Conservation (phyloP, 495 filamentous ascomycete species). For the Podospora fimiseda region DNA sequence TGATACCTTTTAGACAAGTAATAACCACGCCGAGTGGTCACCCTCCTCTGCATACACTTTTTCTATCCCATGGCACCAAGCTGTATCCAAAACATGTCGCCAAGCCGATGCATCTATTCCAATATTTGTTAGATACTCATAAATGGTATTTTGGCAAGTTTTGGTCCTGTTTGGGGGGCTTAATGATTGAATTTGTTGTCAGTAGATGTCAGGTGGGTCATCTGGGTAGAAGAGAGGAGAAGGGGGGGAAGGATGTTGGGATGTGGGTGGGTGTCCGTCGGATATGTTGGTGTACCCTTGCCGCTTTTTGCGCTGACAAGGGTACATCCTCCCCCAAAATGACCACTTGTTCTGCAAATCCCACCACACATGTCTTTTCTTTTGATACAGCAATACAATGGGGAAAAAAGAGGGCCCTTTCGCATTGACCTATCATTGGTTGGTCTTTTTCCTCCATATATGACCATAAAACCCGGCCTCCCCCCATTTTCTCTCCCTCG, state of each 20-base stretch:
- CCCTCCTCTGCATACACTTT: background rate
- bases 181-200: background rate
- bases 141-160: background rate
- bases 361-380: background rate
- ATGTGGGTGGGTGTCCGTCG: background rate
- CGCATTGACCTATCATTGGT: background rate
- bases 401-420: background rate
- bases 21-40: too few species aligned
- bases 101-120: background rate
- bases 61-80: too few species aligned
- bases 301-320: background rate
- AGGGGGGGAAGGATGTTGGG: background rate
- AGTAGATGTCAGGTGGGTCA: background rate
- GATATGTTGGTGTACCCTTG: background rate
- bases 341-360: background rate
- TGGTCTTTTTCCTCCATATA: background rate
- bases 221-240: background rate
- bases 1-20: too few species aligned
- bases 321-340: background rate
- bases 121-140: background rate
- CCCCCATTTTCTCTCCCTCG: background rate
- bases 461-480: background rate
- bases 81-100: too few species aligned
- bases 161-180: background rate
- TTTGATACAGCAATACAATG: background rate